These are phyloP conservation scores for Podila horticola DNA, from an alignment of 192 early-diverging fungal genomes.

Conservation along the genomic window DNA sequence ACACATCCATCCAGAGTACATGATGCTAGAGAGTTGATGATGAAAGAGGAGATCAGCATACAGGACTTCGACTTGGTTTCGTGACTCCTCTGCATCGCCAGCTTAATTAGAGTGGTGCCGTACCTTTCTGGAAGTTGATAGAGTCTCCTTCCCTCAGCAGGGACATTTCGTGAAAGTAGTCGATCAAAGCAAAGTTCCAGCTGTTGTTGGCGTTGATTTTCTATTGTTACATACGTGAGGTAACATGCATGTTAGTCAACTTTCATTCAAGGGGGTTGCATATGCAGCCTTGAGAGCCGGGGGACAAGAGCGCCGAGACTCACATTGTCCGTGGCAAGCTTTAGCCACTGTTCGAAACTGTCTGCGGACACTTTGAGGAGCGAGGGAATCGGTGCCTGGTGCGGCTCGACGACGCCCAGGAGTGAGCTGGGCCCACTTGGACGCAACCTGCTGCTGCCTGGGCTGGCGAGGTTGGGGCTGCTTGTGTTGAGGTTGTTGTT, in stretches of 20 bases:
- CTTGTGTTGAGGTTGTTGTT: constrained; percentile 1
- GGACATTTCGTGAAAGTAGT: constrained; percentile 97
- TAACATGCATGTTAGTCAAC: no score
- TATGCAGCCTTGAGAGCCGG: no score
- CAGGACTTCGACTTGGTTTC: background rate
- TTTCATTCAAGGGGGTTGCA: background rate
- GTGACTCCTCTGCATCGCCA: background rate
- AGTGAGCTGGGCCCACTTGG: constrained; percentile 39
- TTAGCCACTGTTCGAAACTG: constrained; percentile 94
- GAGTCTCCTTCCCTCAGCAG: constrained; percentile 94
- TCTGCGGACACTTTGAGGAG: constrained; percentile 38
- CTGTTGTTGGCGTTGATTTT: constrained; percentile 96
- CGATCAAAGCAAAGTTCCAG: constrained; percentile 98
- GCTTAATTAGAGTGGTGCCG: no score
- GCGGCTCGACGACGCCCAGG: constrained; percentile 36
- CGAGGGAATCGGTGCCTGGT: constrained; percentile 26
- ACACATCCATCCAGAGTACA: constrained; percentile 97
- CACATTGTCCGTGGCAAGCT: constrained; percentile 96
- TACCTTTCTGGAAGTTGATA: constrained; percentile 94
- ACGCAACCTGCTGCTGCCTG: constrained; percentile 23
- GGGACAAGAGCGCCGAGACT: constrained; percentile 1
- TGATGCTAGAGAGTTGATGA: constrained; percentile 68
- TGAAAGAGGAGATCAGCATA: background rate
- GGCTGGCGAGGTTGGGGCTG: constrained; percentile 14
- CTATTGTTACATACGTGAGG: constrained; percentile 48